Conservation (phyloP, 371 early-diverging fungal genomes). For the Mortierella sp. region DNA sequence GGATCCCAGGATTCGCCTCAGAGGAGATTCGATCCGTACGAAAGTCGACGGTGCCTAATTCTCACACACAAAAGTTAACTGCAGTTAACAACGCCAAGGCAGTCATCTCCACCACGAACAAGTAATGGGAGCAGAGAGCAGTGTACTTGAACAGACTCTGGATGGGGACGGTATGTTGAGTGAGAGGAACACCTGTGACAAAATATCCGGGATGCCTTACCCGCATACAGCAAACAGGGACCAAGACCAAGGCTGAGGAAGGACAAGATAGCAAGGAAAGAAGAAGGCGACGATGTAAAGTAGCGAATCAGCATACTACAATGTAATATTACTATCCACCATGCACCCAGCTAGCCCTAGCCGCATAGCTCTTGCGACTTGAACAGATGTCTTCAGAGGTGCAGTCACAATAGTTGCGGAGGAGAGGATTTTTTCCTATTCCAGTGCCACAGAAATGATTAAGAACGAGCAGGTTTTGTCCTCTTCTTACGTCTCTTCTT, state of each 20-base stretch:
- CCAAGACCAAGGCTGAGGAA: neutral
- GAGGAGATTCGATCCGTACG: conserved; percentile 86
- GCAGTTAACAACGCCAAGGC: conserved; percentile 75
- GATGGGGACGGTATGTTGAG: neutral
- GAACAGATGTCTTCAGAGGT: neutral
- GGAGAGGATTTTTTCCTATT: neutral
- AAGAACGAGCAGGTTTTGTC: neutral
- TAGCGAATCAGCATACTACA: neutral
- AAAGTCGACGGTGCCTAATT: conserved; percentile 73
- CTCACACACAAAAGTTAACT: conserved; percentile 78
- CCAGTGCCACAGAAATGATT: neutral
- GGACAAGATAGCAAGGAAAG: neutral
- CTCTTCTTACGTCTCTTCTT: neutral
- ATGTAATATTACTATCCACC: neutral
- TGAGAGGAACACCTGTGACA: neutral
- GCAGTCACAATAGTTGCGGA: neutral
- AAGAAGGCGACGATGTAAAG: conserved; percentile 2
- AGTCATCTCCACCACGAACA: conserved; percentile 23
- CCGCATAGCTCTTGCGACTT: neutral
- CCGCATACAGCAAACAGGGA: neutral
- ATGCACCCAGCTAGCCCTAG: neutral
- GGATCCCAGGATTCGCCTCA: conserved; percentile 92
- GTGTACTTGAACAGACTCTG: neutral
- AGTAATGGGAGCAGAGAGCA: conserved; percentile 14
- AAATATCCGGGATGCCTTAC: neutral